Conservation (phyloP, 2,329 filamentous ascomycete genomes). For the Ophiostoma pallidulum region DNA sequence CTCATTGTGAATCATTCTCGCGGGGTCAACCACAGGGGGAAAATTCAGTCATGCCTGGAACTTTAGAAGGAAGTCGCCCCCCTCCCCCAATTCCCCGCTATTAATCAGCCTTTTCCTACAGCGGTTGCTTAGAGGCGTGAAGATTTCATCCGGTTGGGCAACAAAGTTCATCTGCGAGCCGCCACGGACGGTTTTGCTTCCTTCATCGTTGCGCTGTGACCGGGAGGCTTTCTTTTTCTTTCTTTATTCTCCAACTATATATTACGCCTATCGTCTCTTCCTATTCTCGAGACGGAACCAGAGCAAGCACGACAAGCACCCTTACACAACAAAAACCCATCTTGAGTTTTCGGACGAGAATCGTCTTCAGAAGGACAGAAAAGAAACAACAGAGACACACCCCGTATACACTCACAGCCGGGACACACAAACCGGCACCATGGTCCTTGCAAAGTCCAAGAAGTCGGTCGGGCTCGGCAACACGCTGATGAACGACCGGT, state of each 20-base stretch:
- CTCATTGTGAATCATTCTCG: slow-evolving; percentile 9
- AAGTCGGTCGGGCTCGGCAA: slow-evolving; percentile 92
- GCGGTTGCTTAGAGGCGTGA: neutral
- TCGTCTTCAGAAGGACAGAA: no score
- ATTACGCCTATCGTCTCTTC: no score
- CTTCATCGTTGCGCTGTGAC: no score
- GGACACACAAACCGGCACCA: slow-evolving; percentile 24
- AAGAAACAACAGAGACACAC: neutral
- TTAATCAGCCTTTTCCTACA: slow-evolving; percentile 11
- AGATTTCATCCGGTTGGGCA: slow-evolving; percentile 3
- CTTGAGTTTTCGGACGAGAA: no score
- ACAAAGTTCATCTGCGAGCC: neutral
- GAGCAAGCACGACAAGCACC: no score
- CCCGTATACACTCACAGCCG: no score
- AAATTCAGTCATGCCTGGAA: neutral
- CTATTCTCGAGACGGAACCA: no score
- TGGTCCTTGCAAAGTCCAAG: slow-evolving; percentile 77
- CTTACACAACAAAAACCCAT: no score
- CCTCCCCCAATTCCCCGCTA: slow-evolving; percentile 11
- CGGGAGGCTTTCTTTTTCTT: no score
- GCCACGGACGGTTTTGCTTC: no score
- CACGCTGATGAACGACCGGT: slow-evolving; percentile 96
- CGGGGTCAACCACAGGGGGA: slow-evolving; percentile 2
- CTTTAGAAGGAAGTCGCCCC: slow-evolving; percentile 23
- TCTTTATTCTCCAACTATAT: no score